These are phyloP conservation scores for Hibiscus syriacus DNA, from an alignment of 345 rosid genomes.

Conservation along the genomic window DNA sequence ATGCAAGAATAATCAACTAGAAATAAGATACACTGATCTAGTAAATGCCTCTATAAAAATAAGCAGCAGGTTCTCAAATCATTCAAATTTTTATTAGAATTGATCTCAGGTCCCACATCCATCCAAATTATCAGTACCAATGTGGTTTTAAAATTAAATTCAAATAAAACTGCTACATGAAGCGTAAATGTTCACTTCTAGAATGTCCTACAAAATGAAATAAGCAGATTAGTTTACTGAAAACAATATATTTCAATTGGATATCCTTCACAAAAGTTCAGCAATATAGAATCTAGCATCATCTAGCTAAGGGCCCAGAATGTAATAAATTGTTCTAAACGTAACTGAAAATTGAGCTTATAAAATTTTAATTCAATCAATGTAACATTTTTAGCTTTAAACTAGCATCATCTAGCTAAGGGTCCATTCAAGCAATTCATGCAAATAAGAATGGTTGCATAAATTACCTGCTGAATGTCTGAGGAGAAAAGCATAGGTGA, in stretches of 20 bases:
- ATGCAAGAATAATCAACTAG: background rate
- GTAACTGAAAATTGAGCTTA: background rate
- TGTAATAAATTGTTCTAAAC: background rate
- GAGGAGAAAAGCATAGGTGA: constrained; percentile 50
- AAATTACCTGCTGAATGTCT: constrained; percentile 64
- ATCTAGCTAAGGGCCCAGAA: background rate
- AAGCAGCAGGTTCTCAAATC: background rate
- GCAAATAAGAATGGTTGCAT: background rate
- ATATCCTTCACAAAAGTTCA: background rate
- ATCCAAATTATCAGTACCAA: background rate
- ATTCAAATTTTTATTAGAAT: background rate
- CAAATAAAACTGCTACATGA: background rate
- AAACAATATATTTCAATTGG: background rate
- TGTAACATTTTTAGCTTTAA: background rate
- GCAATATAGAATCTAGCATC: background rate
- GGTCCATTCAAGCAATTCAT: background rate
- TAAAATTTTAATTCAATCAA: background rate
- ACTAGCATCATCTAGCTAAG: too few species aligned
- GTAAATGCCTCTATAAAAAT: background rate
- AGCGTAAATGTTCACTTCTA: background rate
- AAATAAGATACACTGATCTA: background rate
- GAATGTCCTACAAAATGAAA: background rate
- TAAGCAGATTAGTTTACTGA: background rate
- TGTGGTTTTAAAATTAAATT: background rate
- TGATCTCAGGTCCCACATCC: background rate